Conservation (phyloP, 1,284 basidiomycete species). For the Tilletia setariae region DNA sequence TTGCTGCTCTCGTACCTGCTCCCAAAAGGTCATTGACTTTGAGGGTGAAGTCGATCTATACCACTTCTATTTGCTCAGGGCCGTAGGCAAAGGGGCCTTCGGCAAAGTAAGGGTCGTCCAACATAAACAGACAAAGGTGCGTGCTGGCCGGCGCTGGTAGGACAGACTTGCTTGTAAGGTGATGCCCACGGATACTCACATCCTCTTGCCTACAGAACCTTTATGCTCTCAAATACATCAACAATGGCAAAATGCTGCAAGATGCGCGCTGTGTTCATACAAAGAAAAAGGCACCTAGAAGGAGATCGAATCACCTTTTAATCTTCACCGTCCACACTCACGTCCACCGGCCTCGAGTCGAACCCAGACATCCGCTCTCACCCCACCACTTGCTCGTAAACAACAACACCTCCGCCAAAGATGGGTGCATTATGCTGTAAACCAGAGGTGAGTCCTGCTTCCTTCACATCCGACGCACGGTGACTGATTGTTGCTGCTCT, state of each 20-base stretch:
- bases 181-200: neutral
- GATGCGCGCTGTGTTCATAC: conserved; percentile 95
- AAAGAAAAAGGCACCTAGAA: conserved; percentile 60
- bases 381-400: neutral
- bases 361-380: neutral
- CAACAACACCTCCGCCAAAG: neutral
- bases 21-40: conserved; percentile 86
- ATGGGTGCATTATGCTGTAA: conserved; percentile 84
- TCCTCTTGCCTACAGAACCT: conserved; percentile 57
- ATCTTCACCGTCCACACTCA: too few relatives aligned
- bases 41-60: conserved; percentile 95
- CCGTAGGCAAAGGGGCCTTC: conserved; percentile 96
- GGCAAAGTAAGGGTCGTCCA: conserved; percentile 98
- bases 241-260: conserved; percentile 93
- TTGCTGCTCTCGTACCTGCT: neutral
- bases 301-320: conserved; percentile 90
- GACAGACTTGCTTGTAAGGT: too few relatives aligned
- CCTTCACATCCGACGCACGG: conserved; percentile 9
- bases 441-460: conserved; percentile 62
- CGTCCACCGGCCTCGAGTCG: too few relatives aligned
- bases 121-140: conserved; percentile 88
- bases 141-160: too few relatives aligned
- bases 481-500: conserved; percentile 13
- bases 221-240: conserved; percentile 98
- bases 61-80: conserved; percentile 88